Conservation (phyloP, 108 stramenopile genomes). For the Chaetoceros tenuissimus region DNA sequence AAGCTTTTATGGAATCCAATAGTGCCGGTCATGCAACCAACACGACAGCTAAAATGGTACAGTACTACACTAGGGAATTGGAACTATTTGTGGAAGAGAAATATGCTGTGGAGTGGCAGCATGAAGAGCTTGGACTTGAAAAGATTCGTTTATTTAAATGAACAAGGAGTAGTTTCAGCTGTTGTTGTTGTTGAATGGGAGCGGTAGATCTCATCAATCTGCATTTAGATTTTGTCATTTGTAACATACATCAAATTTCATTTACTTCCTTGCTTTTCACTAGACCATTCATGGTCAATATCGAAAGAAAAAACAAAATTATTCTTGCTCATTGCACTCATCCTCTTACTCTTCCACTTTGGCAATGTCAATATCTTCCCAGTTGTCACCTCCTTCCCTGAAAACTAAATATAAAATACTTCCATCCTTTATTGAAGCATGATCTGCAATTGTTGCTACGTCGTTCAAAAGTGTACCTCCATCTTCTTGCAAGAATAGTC, state of each 20-base stretch:
- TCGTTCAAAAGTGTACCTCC: neutral
- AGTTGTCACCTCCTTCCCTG: neutral
- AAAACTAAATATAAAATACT: neutral
- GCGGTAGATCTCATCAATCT: no score
- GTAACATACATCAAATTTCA: no score
- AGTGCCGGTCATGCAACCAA: constrained; percentile 3
- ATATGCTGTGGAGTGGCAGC: no score
- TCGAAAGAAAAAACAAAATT: no score
- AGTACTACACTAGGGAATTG: constrained; percentile 2
- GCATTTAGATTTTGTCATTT: no score
- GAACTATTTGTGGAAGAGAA: neutral
- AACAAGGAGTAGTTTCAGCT: no score
- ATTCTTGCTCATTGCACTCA: no score
- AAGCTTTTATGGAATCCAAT: neutral
- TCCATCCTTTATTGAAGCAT: neutral
- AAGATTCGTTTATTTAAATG: no score
- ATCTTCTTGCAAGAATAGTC: neutral
- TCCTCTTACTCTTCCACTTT: neutral
- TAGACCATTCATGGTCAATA: no score
- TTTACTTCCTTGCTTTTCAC: no score
- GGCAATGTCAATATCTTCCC: neutral
- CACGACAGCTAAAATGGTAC: neutral
- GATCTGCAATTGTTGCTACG: neutral
- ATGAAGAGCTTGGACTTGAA: no score
- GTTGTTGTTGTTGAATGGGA: no score